Base-by-base conservation (phyloP, 2,329 filamentous ascomycete species). In the Cadophora gregata region DNA sequence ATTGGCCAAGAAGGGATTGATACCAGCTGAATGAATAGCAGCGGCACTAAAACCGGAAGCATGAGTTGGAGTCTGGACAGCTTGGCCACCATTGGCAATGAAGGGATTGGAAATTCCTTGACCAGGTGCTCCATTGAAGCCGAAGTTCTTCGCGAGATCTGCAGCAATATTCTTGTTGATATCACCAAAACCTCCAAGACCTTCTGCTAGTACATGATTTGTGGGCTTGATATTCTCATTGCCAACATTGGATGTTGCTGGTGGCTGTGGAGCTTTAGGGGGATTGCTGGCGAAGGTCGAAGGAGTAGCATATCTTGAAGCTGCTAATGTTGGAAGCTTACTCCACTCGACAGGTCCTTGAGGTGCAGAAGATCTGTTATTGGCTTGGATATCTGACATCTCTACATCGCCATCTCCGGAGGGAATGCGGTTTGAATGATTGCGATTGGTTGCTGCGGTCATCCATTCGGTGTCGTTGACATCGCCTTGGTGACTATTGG, bases 351-450 rank as follows among this genome's bases (percentile, higher is more conserved):
- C 31, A 42, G 55, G 55, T 38, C 31, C 21, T 42, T 42, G 55
- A 25, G 55, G 21, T 4, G 33, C 10, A 42, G 55, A 42, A 3
- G 31, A 16, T 24, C 36, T 21, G 33, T 31, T 58, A 27, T 38
- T 58, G 10, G 33, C 31, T 19, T 36, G 55, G n/a, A 36, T 12
- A 42, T 58, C 55, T 21, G 31, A 38, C 55, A 58, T 58, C 55
- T 58, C 55, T 19, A 58, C 55, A 33, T 58, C 55, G 16, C 55
- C 55, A 24, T 58, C 55, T 42, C 55, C 55, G 27, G 31, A 38
- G 25, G 31, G n/a, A 19, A 25, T 16, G 12, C 55, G 50, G 1
- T n/a, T 29, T n/a, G 50, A 14, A 8, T 58, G 7, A 10, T 58
- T 36, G 21, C 19, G n/a, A 25, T 9, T 58, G 33, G 14, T 27